Evolutionary conservation across 2,329 filamentous ascomycete species (phyloP).

Genomic region (Pochonia chlamydosporia): DNA sequence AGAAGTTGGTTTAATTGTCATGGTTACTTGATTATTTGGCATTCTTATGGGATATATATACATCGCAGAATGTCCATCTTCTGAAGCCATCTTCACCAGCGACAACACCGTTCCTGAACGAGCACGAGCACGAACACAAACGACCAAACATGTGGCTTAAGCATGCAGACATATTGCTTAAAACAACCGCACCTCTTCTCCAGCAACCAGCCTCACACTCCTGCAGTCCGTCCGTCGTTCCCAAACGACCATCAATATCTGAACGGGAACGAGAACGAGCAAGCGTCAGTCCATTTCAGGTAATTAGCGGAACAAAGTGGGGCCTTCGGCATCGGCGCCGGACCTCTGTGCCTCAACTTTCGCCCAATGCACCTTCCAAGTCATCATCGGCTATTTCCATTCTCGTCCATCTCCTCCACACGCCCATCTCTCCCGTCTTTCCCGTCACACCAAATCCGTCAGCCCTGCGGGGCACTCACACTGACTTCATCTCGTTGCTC

Average conservation of each 20-base stretch:
- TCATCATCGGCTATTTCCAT: too few species aligned
- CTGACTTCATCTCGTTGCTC: too few species aligned
- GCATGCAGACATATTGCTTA: too few species aligned
- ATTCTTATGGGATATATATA: not conserved
- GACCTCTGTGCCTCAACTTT: too few species aligned
- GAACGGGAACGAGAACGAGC: not conserved
- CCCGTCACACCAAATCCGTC: not conserved
- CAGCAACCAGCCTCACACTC: too few species aligned
- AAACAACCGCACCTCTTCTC: too few species aligned
- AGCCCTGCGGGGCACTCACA: not conserved
- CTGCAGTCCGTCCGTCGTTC: too few species aligned
- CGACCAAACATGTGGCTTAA: too few species aligned
- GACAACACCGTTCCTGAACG: not conserved
- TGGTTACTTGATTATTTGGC: not conserved
- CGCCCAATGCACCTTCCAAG: too few species aligned
- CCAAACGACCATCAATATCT: not conserved
- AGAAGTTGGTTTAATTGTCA: not conserved
- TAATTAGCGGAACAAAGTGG: not conserved
- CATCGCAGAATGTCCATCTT: not conserved
- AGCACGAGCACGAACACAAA: not conserved
- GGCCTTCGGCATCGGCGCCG: not conserved
- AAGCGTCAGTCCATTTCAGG: not conserved
- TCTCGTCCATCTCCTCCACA: too few species aligned
- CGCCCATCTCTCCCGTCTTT: too few species aligned
- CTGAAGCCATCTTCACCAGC: too few species aligned